These are phyloP conservation scores for Cyclaneusma minus DNA, from an alignment of 2,329 filamentous ascomycete genomes.

Conservation along the genomic window DNA sequence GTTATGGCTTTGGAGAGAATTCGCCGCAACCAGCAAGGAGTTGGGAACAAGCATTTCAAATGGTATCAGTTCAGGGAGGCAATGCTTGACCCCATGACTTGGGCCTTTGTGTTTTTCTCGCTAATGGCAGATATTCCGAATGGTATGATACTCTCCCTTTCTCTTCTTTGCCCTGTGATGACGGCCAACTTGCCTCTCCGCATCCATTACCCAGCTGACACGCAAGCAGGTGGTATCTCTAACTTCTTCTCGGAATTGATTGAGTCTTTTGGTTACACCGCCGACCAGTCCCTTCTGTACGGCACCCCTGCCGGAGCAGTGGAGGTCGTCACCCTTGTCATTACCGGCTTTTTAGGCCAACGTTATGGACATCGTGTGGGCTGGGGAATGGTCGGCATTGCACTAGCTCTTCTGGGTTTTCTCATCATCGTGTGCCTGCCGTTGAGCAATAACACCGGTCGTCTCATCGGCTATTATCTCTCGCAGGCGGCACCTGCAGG, in stretches of 20 bases:
- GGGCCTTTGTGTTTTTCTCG: constrained; percentile 28
- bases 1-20: constrained; percentile 32
- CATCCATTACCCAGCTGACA: constrained; percentile 1
- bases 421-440: constrained; percentile 22
- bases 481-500: constrained; percentile 20
- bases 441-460: constrained; percentile 18
- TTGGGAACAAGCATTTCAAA: constrained; percentile 37
- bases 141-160: constrained; percentile 10
- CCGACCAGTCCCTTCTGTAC: constrained; percentile 20
- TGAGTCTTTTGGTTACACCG: constrained; percentile 36
- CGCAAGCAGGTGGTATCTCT: constrained; percentile 30
- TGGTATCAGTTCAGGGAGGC: constrained; percentile 34
- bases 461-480: constrained; percentile 22
- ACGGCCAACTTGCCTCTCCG: too few relatives aligned
- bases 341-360: constrained; percentile 14
- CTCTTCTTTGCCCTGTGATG: too few relatives aligned
- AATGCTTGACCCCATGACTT: constrained; percentile 17
- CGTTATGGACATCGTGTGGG: constrained; percentile 15
- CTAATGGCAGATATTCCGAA: constrained; percentile 34
- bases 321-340: constrained; percentile 13
- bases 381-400: constrained; percentile 19
- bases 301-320: constrained; percentile 16
- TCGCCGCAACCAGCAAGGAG: constrained; percentile 40
- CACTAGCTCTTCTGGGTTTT: constrained; percentile 18
- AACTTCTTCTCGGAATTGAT: constrained; percentile 46